phyloP scores from a whole-genome alignment of 2,329 filamentous ascomycete genomes.

The Colletotrichum liaoningense region DNA sequence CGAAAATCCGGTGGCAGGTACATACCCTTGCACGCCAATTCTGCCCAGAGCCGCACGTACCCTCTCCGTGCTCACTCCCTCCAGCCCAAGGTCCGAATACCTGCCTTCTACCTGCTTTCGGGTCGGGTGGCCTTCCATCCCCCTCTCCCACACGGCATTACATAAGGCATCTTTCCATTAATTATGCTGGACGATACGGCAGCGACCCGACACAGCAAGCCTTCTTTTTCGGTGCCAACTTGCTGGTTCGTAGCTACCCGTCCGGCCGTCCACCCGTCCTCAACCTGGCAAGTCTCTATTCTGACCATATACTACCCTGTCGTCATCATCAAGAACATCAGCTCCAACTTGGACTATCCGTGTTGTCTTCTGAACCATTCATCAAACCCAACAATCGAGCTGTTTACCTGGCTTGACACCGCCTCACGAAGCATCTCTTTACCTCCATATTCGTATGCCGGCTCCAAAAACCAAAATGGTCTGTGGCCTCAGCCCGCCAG shows the following conservation, averaged over 20 bases:
- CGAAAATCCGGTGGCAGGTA: background rate
- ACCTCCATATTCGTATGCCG: background rate
- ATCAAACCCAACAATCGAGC: too few relatives aligned
- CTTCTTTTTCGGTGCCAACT: background rate
- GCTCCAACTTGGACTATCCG: background rate
- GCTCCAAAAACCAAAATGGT: background rate
- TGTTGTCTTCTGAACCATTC: background rate
- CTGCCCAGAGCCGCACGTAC: background rate
- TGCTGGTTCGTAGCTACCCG: background rate
- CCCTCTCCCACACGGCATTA: background rate
- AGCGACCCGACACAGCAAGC: too few relatives aligned
- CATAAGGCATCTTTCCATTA: background rate
- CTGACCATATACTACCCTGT: too few relatives aligned
- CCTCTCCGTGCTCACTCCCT: background rate
- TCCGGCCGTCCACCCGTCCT: background rate
- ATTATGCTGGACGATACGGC: too few relatives aligned
- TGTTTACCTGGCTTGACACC: background rate
- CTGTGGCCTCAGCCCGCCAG: background rate
- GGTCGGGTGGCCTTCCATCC: background rate
- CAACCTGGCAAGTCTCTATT: too few relatives aligned
- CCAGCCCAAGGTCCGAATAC: background rate
- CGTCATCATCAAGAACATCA: too few relatives aligned
- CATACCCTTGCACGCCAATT: background rate
- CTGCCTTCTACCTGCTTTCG: background rate
- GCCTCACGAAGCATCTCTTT: background rate